These are phyloP conservation scores for Gnetum montanum DNA, from an alignment of 75 land plant genomes.

Conservation along the genomic window DNA sequence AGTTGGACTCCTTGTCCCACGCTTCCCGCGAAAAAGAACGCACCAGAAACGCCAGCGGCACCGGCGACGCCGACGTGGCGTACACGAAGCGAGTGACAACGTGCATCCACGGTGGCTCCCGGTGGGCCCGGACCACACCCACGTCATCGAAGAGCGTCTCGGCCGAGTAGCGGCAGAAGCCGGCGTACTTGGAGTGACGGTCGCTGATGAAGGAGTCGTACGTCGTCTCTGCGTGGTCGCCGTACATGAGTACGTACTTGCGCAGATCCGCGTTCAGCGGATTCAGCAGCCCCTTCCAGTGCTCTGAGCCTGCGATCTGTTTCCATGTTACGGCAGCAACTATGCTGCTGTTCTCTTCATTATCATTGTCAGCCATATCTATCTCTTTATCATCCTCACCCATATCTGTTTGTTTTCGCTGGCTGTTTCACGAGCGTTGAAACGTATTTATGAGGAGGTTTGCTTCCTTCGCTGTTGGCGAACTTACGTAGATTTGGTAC, in stretches of 20 bases:
- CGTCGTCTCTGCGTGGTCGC: constrained; percentile 49
- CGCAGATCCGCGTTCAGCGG: constrained; percentile 72
- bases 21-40: constrained; percentile 52
- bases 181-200: constrained; percentile 48
- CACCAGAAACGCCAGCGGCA: constrained; percentile 43
- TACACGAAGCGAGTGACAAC: constrained; percentile 51
- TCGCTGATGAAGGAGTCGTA: constrained; percentile 60
- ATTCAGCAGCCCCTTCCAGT: constrained; percentile 55
- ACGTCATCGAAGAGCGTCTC: constrained; percentile 35
- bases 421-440: too few relatives aligned
- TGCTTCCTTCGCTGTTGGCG: too few relatives aligned
- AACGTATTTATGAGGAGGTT: too few relatives aligned
- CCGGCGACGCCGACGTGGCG: constrained; percentile 42
- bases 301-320: constrained; percentile 30
- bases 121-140: constrained; percentile 19
- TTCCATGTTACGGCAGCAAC: constrained; percentile 38
- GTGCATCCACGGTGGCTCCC: constrained; percentile 24
- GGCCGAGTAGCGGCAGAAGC: constrained; percentile 38
- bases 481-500: too few relatives aligned
- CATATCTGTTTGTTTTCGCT: too few relatives aligned
- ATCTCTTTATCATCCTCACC: too few relatives aligned
- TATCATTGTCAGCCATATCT: too few relatives aligned
- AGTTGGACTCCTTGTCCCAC: constrained; percentile 72
- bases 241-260: constrained; percentile 40
- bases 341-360: too few relatives aligned